Conservation (phyloP, 306 rosid genomes). For the Begonia peltatifolia region DNA sequence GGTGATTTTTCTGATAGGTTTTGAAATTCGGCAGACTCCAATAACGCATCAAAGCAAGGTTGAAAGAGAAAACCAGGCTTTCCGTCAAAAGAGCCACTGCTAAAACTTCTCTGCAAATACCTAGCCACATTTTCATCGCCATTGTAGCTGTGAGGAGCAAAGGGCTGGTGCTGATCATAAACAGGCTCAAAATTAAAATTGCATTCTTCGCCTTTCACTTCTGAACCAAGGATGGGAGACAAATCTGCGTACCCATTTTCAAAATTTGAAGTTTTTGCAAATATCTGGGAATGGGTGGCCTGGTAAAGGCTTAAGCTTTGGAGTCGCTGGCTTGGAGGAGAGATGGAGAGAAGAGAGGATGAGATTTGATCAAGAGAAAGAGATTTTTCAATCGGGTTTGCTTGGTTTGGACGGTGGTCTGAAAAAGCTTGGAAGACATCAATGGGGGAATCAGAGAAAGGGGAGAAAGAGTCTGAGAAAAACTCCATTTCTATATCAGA, state of each 20-base stretch:
- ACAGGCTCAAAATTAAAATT: conserved; percentile 15
- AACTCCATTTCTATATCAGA: conserved; percentile 30
- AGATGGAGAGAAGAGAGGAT: conserved; percentile 23
- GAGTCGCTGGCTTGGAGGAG: conserved; percentile 37
- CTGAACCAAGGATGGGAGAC: conserved; percentile 10
- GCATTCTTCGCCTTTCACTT: conserved; percentile 53
- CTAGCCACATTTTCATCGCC: conserved; percentile 27
- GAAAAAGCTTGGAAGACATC: conserved; percentile 23
- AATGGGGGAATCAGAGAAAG: conserved; percentile 29
- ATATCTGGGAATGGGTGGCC: conserved; percentile 9
- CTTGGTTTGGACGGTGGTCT: conserved; percentile 7
- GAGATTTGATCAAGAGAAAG: conserved; percentile 8
- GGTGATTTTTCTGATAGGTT: conserved; percentile 29
- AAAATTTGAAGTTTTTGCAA: conserved; percentile 6
- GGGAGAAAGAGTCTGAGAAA: conserved; percentile 29
- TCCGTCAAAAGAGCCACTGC: conserved; percentile 44
- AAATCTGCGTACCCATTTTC: conserved; percentile 20
- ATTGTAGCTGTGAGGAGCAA: conserved; percentile 38
- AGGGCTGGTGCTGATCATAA: conserved; percentile 8
- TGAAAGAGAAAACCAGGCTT: conserved; percentile 35
- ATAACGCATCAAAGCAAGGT: conserved; percentile 24
- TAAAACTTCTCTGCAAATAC: conserved; percentile 57
- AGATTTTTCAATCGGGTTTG: conserved; percentile 19
- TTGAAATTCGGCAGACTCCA: conserved; percentile 29
- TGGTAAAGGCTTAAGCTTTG: conserved; percentile 29